phyloP scores from a whole-genome alignment of 495 filamentous ascomycete genomes.

The Chaetomium fimeti region DNA sequence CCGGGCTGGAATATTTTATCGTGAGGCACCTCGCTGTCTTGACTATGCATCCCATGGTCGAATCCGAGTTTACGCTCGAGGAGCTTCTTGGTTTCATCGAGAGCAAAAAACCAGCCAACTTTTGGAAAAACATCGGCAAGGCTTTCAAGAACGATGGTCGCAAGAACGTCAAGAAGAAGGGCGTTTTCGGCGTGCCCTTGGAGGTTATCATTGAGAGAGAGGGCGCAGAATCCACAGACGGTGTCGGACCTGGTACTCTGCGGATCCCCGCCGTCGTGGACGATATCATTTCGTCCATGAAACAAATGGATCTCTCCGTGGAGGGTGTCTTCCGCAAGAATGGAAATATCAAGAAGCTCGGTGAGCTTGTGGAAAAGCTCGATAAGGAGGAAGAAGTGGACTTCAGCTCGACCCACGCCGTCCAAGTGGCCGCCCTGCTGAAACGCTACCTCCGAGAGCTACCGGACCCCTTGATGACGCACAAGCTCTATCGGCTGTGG shows the following conservation, averaged over 20 bases:
- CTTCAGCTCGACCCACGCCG: constrained; percentile 77
- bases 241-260: constrained; percentile 86
- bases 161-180: constrained; percentile 85
- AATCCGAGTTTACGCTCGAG: constrained; percentile 86
- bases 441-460: constrained; percentile 95
- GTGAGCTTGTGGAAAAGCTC: constrained; percentile 77
- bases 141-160: constrained; percentile 83
- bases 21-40: constrained; percentile 92
- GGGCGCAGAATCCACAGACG: constrained; percentile 92
- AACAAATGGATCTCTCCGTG: constrained; percentile 98
- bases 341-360: constrained; percentile 88
- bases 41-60: constrained; percentile 90
- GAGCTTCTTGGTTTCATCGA: constrained; percentile 95
- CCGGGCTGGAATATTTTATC: constrained; percentile 95
- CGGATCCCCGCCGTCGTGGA: constrained; percentile 87
- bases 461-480: constrained; percentile 90
- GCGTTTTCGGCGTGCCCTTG: constrained; percentile 82
- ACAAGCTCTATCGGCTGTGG: constrained; percentile 90
- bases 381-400: constrained; percentile 81
- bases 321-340: constrained; percentile 99
- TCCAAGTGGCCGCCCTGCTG: constrained; percentile 89
- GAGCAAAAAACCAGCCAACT: constrained; percentile 77
- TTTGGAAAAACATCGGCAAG: constrained; percentile 97
- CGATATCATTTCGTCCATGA: constrained; percentile 88
- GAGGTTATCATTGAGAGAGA: constrained; percentile 89